Conservation (phyloP, 2,329 filamentous ascomycete species). For the Fusarium pseudonygamai region DNA sequence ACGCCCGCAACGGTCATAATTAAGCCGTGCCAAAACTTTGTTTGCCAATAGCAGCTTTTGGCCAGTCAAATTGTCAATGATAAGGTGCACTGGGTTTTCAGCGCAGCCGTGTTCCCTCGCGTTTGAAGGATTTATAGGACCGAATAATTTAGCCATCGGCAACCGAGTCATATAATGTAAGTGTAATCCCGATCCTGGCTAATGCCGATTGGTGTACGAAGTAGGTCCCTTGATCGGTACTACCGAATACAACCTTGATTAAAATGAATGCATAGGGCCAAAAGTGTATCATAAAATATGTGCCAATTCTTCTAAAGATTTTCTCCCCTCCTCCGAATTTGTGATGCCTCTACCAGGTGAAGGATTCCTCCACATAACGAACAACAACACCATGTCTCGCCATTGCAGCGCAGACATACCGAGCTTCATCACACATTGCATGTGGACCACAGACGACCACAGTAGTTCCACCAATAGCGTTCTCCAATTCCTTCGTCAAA, state of each 20-base stretch:
- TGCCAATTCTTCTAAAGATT: not conserved
- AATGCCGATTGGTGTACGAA: not conserved
- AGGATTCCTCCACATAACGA: conserved; percentile 40
- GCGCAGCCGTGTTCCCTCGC: no score
- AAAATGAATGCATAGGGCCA: not conserved
- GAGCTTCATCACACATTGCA: conserved; percentile 45
- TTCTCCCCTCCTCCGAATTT: not conserved
- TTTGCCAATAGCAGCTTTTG: not conserved
- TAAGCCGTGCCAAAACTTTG: not conserved
- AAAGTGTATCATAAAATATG: not conserved
- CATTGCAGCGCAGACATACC: conserved; percentile 39
- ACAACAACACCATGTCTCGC: conserved; percentile 39
- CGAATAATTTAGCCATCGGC: not conserved
- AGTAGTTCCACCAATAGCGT: conserved; percentile 37
- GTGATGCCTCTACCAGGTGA: conserved; percentile 5
- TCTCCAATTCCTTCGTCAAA: conserved; percentile 37
- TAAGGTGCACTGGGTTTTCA: not conserved
- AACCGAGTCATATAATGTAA: no score
- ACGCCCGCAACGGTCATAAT: not conserved
- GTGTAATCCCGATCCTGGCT: not conserved
- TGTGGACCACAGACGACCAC: conserved; percentile 44
- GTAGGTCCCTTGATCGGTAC: not conserved
- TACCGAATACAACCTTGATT: not conserved
- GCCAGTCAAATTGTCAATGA: not conserved
- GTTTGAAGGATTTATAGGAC: not conserved